Evolutionary conservation across 2,329 filamentous ascomycete genomes (phyloP).

Genomic region (Akanthomyces uredinophilus): DNA sequence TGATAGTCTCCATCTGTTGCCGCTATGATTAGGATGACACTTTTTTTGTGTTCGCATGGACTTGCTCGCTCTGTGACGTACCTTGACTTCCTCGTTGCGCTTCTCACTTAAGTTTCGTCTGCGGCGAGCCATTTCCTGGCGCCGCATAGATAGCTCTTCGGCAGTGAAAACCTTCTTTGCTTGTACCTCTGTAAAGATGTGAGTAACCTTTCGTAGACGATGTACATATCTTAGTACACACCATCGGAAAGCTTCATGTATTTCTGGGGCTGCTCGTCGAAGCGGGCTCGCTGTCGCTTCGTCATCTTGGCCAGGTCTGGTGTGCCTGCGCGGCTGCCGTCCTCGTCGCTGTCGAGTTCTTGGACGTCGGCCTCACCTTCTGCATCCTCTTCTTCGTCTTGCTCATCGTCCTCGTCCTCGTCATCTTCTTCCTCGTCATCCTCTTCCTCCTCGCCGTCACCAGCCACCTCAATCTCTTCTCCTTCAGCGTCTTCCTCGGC

Average conservation of each 20-base stretch:
- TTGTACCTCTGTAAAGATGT: constrained; percentile 49
- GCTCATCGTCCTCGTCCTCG: constrained; percentile 35
- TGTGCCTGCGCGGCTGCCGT: constrained; percentile 44
- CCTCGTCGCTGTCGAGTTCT: constrained; percentile 39
- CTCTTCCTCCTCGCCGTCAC: constrained; percentile 35
- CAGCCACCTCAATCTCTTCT: constrained; percentile 38
- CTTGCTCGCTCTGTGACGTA: constrained; percentile 23
- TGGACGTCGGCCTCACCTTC: constrained; percentile 34
- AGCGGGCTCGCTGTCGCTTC: constrained; percentile 54
- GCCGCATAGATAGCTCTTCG: constrained; percentile 57
- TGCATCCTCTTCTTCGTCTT: constrained; percentile 32
- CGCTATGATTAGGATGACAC: not conserved
- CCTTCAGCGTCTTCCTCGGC: constrained; percentile 43
- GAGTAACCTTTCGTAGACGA: constrained; percentile 18
- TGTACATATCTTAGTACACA: constrained; percentile 26
- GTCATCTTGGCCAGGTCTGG: constrained; percentile 57
- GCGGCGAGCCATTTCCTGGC: constrained; percentile 57
- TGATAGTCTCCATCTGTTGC: constrained; percentile 80
- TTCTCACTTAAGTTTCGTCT: constrained; percentile 60
- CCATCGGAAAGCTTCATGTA: constrained; percentile 59
- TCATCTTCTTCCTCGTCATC: constrained; percentile 34
- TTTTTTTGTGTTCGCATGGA: not conserved
- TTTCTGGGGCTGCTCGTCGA: constrained; percentile 50
- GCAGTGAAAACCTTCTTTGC: constrained; percentile 58
- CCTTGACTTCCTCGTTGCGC: constrained; percentile 60